Evolutionary conservation across 805 yeast genomes (phyloP).

Genomic region (Groenewaldozyma salmanticensis): DNA sequence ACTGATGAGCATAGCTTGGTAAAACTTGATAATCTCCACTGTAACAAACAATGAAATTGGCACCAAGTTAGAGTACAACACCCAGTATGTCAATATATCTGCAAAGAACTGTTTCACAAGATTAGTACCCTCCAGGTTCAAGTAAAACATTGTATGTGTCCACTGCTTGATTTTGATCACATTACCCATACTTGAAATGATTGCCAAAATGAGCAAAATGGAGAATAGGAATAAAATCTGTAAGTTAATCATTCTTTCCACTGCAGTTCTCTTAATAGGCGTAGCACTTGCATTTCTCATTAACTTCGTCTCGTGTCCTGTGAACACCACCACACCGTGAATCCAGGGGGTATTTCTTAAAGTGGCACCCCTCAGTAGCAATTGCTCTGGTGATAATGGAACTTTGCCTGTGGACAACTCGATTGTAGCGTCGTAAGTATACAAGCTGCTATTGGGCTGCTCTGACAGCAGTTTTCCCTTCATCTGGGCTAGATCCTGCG

Average conservation of each 20-base stretch:
- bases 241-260: constrained; percentile 85
- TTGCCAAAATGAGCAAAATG: constrained; percentile 61
- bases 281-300: constrained; percentile 99
- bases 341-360: constrained; percentile 92
- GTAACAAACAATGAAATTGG: constrained; percentile 92
- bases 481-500: constrained; percentile 44
- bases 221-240: constrained; percentile 86
- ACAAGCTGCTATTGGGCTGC: constrained; percentile 86
- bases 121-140: constrained; percentile 59
- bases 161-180: constrained; percentile 59
- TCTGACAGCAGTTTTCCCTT: constrained; percentile 67
- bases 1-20: constrained; percentile 88
- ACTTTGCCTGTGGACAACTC: constrained; percentile 34
- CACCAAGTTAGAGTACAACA: constrained; percentile 89
- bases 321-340: constrained; percentile 84
- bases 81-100: constrained; percentile 91
- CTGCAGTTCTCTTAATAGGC: constrained; percentile 94
- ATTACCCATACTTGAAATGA: constrained; percentile 82
- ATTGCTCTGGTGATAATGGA: constrained; percentile 82
- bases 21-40: constrained; percentile 88
- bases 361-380: constrained; percentile 91
- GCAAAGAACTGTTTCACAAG: constrained; percentile 66
- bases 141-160: constrained; percentile 46
- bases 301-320: constrained; percentile 96
- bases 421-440: constrained; percentile 89